Evolutionary conservation across 345 rosid species (phyloP).

Genomic region (Linum tenue): DNA sequence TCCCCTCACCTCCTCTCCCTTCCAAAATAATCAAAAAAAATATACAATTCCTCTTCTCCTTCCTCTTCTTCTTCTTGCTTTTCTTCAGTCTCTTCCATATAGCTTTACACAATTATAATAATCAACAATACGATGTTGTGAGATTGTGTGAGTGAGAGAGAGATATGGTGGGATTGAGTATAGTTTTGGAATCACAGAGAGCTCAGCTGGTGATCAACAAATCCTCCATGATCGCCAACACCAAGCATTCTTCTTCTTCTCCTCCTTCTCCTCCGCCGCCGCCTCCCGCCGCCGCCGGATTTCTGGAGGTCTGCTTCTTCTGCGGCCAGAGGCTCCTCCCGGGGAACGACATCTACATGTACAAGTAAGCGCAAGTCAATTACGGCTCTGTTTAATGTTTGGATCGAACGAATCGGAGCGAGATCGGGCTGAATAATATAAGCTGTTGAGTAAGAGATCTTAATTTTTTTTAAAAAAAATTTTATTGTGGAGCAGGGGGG

Average conservation of each 20-base stretch:
- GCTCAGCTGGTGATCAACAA: conserved; percentile 42
- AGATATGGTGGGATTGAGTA: conserved; percentile 71
- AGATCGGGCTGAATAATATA: background rate
- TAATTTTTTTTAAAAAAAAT: background rate
- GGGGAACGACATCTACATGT: conserved; percentile 88
- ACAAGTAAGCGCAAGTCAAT: conserved; percentile 39
- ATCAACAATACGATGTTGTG: background rate
- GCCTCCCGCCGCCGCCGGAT: conserved; percentile 15
- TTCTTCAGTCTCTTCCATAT: background rate
- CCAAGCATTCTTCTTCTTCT: conserved; percentile 10
- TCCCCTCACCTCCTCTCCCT: background rate
- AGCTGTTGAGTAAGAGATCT: too few species aligned
- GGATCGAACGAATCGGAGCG: background rate
- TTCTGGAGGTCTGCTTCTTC: conserved; percentile 64
- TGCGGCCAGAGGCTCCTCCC: conserved; percentile 58
- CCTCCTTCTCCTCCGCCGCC: conserved; percentile 8
- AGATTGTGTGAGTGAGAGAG: conserved; percentile 10
- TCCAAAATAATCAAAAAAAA: background rate
- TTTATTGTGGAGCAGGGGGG: conserved; percentile 42
- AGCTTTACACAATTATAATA: background rate
- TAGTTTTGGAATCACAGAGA: conserved; percentile 50
- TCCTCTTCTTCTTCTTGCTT: too few species aligned
- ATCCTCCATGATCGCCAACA: conserved; percentile 28
- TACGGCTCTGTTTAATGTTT: background rate
- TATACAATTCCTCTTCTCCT: too few species aligned